phyloP scores from a whole-genome alignment of 176 grass and related monocot species.

The Elaeis guineensis region DNA sequence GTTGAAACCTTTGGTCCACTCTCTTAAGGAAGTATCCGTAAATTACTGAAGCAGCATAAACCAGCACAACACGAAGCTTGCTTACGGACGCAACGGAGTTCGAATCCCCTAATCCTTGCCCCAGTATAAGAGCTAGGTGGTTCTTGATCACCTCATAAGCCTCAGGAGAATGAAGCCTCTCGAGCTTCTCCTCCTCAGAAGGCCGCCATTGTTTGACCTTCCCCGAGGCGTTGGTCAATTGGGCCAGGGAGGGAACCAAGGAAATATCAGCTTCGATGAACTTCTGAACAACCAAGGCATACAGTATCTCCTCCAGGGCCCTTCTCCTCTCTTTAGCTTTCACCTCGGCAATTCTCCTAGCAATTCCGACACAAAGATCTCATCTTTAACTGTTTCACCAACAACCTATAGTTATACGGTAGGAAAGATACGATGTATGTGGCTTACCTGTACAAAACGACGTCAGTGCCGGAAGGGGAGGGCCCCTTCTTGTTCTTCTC shows the following conservation, averaged over 20 bases:
- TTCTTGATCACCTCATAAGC: constrained; percentile 99
- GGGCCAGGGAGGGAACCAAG: constrained; percentile 59
- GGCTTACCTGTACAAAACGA: constrained; percentile 86
- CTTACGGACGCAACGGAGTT: constrained; percentile 69
- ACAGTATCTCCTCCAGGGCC: constrained; percentile 87
- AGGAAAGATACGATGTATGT: no score
- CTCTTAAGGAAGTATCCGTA: constrained; percentile 97
- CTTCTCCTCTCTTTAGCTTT: constrained; percentile 85
- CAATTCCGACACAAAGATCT: constrained; percentile 11
- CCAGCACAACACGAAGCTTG: constrained; percentile 88
- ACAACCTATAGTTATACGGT: not conserved
- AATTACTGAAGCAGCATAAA: constrained; percentile 96
- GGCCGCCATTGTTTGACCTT: constrained; percentile 52
- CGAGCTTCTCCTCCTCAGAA: constrained; percentile 51
- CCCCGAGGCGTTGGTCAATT: constrained; percentile 44
- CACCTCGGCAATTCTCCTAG: constrained; percentile 91
- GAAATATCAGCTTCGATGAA: constrained; percentile 82
- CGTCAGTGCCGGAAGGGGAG: constrained; percentile 45
- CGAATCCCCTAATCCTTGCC: constrained; percentile 49
- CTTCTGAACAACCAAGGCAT: constrained; percentile 86
- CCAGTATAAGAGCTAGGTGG: constrained; percentile 80
- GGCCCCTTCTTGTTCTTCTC: constrained; percentile 34
- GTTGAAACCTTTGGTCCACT: constrained; percentile 90
- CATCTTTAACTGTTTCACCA: constrained; percentile 3
- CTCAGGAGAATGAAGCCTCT: constrained; percentile 57